Conservation (phyloP, 2,329 filamentous ascomycete species). For the Neonectria neomacrospora region DNA sequence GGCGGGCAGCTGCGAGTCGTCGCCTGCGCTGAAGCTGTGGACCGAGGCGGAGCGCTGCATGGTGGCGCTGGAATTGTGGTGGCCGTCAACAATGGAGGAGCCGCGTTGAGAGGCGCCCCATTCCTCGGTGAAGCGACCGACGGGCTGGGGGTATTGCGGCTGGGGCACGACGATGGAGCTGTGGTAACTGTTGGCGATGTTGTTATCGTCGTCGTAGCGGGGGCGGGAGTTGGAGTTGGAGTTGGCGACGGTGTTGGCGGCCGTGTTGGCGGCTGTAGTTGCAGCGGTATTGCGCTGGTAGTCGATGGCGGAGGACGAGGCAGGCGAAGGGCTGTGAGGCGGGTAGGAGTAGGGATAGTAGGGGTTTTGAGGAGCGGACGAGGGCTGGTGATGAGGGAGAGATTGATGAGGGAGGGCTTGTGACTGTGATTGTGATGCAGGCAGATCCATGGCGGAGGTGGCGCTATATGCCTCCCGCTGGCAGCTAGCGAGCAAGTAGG, state of each 20-base stretch:
- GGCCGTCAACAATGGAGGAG: conserved; percentile 69
- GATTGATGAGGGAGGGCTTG: not conserved
- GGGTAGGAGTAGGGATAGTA: conserved; percentile 35
- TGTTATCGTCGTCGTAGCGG: conserved; percentile 35
- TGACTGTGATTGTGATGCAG: conserved; percentile 37
- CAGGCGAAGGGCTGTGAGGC: conserved; percentile 34
- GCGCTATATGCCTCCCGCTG: conserved; percentile 42
- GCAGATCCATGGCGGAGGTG: conserved; percentile 48
- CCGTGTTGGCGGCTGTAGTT: conserved; percentile 34
- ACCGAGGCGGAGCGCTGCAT: conserved; percentile 73
- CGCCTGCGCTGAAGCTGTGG: conserved; percentile 63
- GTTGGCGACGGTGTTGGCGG: conserved; percentile 22
- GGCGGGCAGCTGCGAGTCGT: conserved; percentile 56
- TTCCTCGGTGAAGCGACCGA: conserved; percentile 73
- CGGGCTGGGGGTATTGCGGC: conserved; percentile 38
- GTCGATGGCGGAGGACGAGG: conserved; percentile 34
- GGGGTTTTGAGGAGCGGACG: conserved; percentile 26
- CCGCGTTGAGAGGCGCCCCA: conserved; percentile 77
- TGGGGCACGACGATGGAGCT: conserved; percentile 35
- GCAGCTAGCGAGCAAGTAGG: conserved; percentile 29
- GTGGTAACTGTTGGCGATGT: conserved; percentile 25
- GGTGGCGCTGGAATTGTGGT: conserved; percentile 44
- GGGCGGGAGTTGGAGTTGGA: conserved; percentile 23
- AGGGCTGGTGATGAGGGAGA: conserved; percentile 32
- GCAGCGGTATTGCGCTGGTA: conserved; percentile 30